Evolutionary conservation across 1,139 yeast species (phyloP), one percentile per base, ranked within the genome.

Genomic region (Yamadazyma diospyri): DNA sequence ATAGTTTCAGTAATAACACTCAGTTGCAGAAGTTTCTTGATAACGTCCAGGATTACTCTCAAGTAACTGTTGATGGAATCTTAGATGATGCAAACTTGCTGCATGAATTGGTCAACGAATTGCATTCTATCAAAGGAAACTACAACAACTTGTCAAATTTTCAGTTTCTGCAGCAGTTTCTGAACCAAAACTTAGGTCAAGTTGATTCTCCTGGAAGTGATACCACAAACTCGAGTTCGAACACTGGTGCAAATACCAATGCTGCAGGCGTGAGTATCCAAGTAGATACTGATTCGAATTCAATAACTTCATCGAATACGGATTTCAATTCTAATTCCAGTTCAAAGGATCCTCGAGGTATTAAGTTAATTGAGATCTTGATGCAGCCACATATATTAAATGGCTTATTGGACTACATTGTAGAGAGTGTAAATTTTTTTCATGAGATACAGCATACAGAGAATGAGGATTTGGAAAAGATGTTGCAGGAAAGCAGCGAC

Each of bases 371-470:
- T 27, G 76, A 69, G 39, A 47, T 70, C 20, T 50, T 70, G 25
- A 53, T 68, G 32, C 75, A 69, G 41, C 74, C 75, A 13, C 74
- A 69, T 38, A 59, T 70, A 14, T 50, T 70, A 32, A 55, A 51
- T 32, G 74, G 73, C 3, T 56, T 69, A 21, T 48, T 64, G 25
- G 71, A 66, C 29, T 55, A 57, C 40, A 41, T 64, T 6, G 60
- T 53, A 19, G 38, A 44, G 15, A 64, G 73, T 43, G 73, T 69
- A 16, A 65, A 57, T 18, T 66, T 61, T 38, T 69, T 63, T 42
- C 52, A 65, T 32, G 53, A 55, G 7, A 47, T 54, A 33, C 44
- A 46, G 10, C 25, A 50, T n/a, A 50, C 52, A 33, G 69, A 63
- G 28, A 43, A 38, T 13, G 47, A 51, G 28, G 51, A 49, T 16